These are phyloP conservation scores for Colletotrichum lentis DNA, from an alignment of 2,329 filamentous ascomycete genomes.

Conservation along the genomic window DNA sequence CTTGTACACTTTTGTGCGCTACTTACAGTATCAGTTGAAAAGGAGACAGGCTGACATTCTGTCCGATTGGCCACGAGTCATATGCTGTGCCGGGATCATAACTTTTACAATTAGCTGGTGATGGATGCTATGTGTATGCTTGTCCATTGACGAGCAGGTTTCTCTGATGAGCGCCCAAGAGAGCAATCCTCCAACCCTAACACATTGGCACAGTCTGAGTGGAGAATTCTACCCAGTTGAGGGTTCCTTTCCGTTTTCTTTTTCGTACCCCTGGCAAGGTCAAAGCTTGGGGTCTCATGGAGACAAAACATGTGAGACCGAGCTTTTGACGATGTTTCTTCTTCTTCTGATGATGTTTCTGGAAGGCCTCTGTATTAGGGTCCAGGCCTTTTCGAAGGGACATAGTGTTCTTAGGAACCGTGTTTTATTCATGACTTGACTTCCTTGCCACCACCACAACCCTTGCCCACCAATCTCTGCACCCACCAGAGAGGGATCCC, in stretches of 20 bases:
- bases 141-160: background rate
- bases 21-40: background rate
- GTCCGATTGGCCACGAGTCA: conserved; percentile 21
- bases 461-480: too few species aligned
- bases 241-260: too few species aligned
- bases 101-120: background rate
- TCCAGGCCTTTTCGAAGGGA: too few species aligned
- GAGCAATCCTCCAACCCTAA: too few species aligned
- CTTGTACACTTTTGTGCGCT: background rate
- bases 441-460: too few species aligned
- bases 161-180: background rate
- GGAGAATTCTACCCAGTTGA: background rate
- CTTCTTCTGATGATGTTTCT: background rate
- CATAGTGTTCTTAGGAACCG: too few species aligned
- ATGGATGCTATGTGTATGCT: too few species aligned
- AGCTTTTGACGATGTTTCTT: background rate
- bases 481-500: too few species aligned
- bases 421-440: too few species aligned
- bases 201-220: too few species aligned
- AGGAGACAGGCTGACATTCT: background rate
- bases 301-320: background rate
- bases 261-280: too few species aligned
- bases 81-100: background rate
- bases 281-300: background rate
- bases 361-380: too few species aligned